Evolutionary conservation across 1,284 basidiomycete species (phyloP).

Genomic region (Jaminaea rosea): DNA sequence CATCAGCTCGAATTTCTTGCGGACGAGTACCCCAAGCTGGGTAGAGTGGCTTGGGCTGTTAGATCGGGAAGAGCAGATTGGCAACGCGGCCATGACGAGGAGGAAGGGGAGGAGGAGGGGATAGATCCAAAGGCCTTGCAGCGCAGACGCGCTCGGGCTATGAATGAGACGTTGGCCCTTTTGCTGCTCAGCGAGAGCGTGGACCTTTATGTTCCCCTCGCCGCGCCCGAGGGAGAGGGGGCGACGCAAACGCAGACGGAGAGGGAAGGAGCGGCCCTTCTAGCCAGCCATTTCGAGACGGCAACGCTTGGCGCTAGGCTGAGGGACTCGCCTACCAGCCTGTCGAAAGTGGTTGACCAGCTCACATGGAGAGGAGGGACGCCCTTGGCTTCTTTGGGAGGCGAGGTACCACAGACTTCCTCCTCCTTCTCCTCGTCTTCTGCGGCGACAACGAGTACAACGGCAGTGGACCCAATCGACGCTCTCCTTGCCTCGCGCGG

Average conservation of each 20-base stretch:
- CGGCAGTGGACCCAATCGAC: not conserved
- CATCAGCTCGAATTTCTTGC: not conserved
- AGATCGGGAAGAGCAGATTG: not conserved
- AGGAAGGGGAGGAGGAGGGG: not conserved
- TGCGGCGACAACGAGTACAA: not conserved
- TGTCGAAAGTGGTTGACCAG: not conserved
- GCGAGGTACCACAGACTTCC: not conserved
- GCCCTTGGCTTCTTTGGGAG: not conserved
- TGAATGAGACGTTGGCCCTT: not conserved
- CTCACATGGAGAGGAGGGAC: not conserved
- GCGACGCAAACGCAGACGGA: not conserved
- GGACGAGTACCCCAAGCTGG: constrained; percentile 1
- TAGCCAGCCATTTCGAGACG: not conserved
- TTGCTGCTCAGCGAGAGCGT: not conserved
- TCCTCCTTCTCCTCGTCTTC: not conserved
- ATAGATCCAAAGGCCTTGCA: too few species aligned
- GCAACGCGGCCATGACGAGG: not conserved
- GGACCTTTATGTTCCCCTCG: not conserved
- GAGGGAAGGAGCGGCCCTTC: not conserved
- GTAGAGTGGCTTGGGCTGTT: not conserved
- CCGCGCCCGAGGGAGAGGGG: not conserved
- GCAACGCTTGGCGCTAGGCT: not conserved
- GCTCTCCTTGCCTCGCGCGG: not conserved
- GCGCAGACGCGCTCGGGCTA: too few species aligned
- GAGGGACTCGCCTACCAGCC: not conserved